phyloP scores from a whole-genome alignment of 352 stramenopile genomes.

The Pythium graminicola region DNA sequence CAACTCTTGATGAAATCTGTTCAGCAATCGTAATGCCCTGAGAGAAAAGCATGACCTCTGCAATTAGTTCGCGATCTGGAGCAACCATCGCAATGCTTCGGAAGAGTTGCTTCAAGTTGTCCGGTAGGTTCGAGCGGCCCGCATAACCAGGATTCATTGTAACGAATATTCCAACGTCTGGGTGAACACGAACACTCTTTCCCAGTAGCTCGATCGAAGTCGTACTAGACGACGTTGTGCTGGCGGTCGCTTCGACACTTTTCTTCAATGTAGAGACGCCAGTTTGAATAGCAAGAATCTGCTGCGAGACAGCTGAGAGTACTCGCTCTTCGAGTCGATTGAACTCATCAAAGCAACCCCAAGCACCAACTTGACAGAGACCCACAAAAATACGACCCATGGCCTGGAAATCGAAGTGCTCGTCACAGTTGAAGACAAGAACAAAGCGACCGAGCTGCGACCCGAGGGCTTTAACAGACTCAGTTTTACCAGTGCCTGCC shows the following conservation, averaged over 20 bases:
- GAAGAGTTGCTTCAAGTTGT: conserved; percentile 99
- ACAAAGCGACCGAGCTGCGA: conserved; percentile 98
- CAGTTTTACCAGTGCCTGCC: conserved; percentile 99
- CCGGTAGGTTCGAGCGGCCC: conserved; percentile 94
- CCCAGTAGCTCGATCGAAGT: conserved; percentile 93
- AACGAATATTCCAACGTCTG: conserved; percentile 99
- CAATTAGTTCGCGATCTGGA: conserved; percentile 98
- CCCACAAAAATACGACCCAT: conserved; percentile 99
- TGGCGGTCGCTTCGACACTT: conserved; percentile 34
- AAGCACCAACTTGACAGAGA: conserved; percentile 98
- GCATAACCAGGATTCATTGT: conserved; percentile 99
- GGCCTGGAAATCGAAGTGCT: conserved; percentile 99
- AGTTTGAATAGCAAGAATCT: conserved; percentile 99
- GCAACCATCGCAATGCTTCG: conserved; percentile 99
- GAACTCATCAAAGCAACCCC: conserved; percentile 99
- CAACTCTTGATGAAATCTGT: conserved; percentile 94
- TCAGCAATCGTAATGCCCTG: conserved; percentile 99
- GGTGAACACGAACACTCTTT: conserved; percentile 92
- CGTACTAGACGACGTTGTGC: conserved; percentile 18
- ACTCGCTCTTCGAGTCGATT: conserved; percentile 99
- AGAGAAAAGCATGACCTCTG: conserved; percentile 99
- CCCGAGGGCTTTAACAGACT: conserved; percentile 99
- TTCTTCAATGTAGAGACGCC: conserved; percentile 89
- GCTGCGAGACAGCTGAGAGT: conserved; percentile 98
- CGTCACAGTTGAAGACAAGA: conserved; percentile 99